Percentiles rank a stretch among this genome's conserved stretches.
Evolutionary conservation across 2,329 filamentous ascomycete species (phyloP).

Genomic region (Davidsoniella eucalypti): DNA sequence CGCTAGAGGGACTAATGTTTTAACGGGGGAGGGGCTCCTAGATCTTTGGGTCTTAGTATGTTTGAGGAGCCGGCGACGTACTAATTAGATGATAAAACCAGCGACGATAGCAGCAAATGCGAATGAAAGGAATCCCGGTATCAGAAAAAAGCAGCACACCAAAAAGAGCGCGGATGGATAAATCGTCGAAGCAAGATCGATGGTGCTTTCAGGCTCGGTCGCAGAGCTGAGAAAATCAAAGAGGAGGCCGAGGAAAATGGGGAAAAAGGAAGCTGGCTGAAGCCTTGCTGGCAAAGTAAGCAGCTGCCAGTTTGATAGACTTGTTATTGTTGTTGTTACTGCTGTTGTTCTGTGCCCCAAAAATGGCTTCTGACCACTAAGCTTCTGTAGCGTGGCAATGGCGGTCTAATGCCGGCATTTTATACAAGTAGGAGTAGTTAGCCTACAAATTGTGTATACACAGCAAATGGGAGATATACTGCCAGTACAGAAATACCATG

Average conservation of each 20-base stretch:
- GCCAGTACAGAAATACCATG: no score
- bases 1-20: neutral
- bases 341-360: no score
- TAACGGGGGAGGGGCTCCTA: neutral
- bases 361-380: neutral
- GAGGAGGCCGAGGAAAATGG: neutral
- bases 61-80: neutral
- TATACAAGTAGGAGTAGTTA: no score
- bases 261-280: neutral
- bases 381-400: conserved; percentile 2
- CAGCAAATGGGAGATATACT: no score
- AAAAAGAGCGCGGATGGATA: neutral
- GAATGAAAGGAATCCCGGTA: conserved; percentile 2
- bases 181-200: neutral
- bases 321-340: no score
- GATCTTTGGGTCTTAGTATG: neutral
- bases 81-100: neutral
- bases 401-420: neutral
- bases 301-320: no score
- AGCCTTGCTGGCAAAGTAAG: no score
- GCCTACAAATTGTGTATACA: no score
- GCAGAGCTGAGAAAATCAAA: neutral
- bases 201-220: no score
- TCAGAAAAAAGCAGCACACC: neutral
- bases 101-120: no score